Evolutionary conservation across 1,139 yeast genomes (phyloP).

Genomic region (Diutina scorzettiae): DNA sequence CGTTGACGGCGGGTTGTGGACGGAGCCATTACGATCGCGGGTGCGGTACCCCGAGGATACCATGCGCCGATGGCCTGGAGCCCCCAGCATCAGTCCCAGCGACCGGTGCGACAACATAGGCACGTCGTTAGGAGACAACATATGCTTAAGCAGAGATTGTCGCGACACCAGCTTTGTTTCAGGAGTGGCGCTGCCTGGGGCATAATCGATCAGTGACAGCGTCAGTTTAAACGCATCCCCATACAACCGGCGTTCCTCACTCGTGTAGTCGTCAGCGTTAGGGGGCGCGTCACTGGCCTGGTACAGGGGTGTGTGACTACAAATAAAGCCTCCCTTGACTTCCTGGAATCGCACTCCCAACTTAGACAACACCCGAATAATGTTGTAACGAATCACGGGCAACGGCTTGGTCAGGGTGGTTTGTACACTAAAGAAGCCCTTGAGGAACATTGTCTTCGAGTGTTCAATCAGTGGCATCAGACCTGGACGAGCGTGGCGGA

Average conservation of each 20-base stretch:
- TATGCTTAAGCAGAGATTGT: constrained; percentile 2
- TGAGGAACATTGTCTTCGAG: constrained; percentile 82
- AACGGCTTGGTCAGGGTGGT: constrained; percentile 90
- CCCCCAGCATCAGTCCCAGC: constrained; percentile 3
- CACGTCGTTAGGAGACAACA: not conserved
- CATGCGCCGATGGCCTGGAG: not conserved
- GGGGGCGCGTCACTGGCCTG: constrained; percentile 9
- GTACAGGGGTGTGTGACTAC: constrained; percentile 53
- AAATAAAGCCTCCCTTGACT: constrained; percentile 88
- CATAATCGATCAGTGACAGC: constrained; percentile 15
- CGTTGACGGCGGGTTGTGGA: constrained; percentile 32
- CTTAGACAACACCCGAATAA: constrained; percentile 64
- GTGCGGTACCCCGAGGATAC: not conserved
- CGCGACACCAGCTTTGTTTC: not conserved
- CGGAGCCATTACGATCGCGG: constrained; percentile 23
- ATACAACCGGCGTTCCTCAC: constrained; percentile 24
- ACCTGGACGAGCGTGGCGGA: constrained; percentile 59
- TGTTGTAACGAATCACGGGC: constrained; percentile 77
- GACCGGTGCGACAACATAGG: not conserved
- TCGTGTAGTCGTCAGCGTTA: constrained; percentile 7
- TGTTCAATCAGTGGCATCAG: constrained; percentile 91
- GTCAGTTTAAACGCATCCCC: constrained; percentile 34
- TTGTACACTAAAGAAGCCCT: constrained; percentile 92
- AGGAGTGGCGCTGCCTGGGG: not conserved
- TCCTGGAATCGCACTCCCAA: constrained; percentile 78